A percentile compares a stretch with the other conserved stretches of the same genome.
Conservation (phyloP, 225 moss, liverwort and hornwort species). For the Bryoerythrophyllum caledonicum region DNA sequence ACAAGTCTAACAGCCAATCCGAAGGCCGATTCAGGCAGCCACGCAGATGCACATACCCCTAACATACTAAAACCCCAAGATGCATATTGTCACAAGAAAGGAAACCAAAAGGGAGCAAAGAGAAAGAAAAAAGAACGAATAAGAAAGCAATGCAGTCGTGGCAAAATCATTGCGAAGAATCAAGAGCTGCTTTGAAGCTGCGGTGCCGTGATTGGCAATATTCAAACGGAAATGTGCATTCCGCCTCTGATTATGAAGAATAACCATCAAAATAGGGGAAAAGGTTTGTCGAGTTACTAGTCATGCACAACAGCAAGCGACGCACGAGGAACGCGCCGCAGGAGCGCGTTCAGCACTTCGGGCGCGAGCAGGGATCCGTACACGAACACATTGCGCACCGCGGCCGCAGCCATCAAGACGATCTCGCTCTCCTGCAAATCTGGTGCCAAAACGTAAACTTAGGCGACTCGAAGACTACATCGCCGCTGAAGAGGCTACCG, state of each 20-base stretch:
- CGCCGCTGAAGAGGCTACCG: neutral
- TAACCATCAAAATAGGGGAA: neutral
- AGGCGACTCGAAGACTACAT: neutral
- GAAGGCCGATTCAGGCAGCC: too few species aligned
- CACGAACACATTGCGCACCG: conserved; percentile 75
- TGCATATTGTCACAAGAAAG: conserved; percentile 6
- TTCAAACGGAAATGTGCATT: too few species aligned
- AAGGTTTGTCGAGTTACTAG: conserved; percentile 41
- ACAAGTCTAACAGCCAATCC: too few species aligned
- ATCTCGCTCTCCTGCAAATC: conserved; percentile 13
- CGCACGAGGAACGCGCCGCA: conserved; percentile 63
- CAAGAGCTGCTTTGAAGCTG: too few species aligned
- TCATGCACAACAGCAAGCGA: conserved; percentile 61
- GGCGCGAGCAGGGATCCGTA: conserved; percentile 88
- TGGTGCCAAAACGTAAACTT: neutral
- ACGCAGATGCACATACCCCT: too few species aligned
- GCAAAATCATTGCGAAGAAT: too few species aligned
- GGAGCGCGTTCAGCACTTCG: conserved; percentile 69
- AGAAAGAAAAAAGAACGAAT: neutral
- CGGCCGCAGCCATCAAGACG: conserved; percentile 34
- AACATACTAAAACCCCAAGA: neutral
- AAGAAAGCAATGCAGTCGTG: neutral
- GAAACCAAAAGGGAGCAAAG: neutral
- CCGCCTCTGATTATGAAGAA: too few species aligned
- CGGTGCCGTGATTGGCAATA: too few species aligned